These are phyloP conservation scores for Pleodorina starrii DNA, from an alignment of 139 green algal species.

Conservation along the genomic window DNA sequence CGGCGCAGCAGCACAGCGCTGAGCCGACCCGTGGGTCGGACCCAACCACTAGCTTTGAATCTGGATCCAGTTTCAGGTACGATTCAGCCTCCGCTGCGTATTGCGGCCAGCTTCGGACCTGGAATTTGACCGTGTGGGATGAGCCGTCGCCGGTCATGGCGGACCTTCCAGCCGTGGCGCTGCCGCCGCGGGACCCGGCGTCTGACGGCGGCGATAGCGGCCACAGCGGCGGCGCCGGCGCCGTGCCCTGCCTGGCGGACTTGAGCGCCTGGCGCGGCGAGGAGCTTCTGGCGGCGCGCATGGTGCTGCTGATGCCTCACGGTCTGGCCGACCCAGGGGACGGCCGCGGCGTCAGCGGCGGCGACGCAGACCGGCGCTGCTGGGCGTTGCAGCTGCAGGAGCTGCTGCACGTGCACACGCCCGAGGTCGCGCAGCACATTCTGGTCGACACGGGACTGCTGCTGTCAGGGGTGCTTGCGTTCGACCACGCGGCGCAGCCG, in stretches of 20 bases:
- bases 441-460: conserved; percentile 8
- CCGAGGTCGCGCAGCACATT: neutral
- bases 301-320: conserved; percentile 27
- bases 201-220: neutral
- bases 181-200: neutral
- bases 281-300: conserved; percentile 16
- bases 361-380: neutral
- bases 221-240: neutral
- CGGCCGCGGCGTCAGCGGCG: no score
- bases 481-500: neutral
- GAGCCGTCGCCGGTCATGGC: neutral
- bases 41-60: neutral
- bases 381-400: conserved; percentile 2
- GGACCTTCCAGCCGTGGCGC: neutral
- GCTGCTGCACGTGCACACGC: neutral
- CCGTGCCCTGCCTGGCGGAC: neutral
- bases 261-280: conserved; percentile 10
- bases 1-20: neutral
- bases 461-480: conserved; percentile 15
- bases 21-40: neutral
- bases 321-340: neutral
- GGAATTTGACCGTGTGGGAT: neutral
- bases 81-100: neutral
- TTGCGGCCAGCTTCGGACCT: neutral
- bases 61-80: neutral